Percentiles rank a stretch among this genome's conserved stretches.
These are phyloP conservation scores for Fusarium equiseti DNA, from an alignment of 2,329 filamentous ascomycete species.

Conservation along the genomic window DNA sequence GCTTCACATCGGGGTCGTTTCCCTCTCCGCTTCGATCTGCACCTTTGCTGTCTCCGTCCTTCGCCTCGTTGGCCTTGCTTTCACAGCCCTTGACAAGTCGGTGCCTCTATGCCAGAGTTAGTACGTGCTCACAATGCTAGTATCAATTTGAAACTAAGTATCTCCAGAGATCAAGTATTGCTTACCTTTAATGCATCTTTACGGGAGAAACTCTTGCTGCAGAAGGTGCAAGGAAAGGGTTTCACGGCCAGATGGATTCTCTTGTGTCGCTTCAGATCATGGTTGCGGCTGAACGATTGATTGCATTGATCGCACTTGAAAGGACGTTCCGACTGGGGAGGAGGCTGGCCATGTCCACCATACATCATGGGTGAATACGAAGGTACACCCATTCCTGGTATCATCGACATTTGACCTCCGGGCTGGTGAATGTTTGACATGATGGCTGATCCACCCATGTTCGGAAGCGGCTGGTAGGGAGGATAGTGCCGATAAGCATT, in stretches of 20 bases:
- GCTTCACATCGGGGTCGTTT: constrained; percentile 44
- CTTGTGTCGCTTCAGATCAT: constrained; percentile 96
- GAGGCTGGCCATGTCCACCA: constrained; percentile 61
- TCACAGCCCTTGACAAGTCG: constrained; percentile 74
- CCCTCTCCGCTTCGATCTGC: constrained; percentile 44
- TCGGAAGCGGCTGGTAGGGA: constrained; percentile 65
- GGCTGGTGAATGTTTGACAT: constrained; percentile 85
- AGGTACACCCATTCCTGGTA: constrained; percentile 68
- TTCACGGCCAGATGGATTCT: constrained; percentile 95
- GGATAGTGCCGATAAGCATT: constrained; percentile 63
- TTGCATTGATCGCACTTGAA: constrained; percentile 95
- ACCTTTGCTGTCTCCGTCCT: constrained; percentile 40
- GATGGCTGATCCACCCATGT: constrained; percentile 75
- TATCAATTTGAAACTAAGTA: neutral
- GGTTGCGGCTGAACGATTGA: constrained; percentile 95
- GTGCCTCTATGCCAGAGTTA: constrained; percentile 62
- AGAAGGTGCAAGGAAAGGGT: constrained; percentile 90
- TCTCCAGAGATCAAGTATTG: neutral
- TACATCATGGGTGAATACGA: constrained; percentile 74
- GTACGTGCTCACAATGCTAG: neutral
- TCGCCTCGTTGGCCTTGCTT: constrained; percentile 48
- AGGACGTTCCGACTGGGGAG: constrained; percentile 77
- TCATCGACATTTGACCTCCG: constrained; percentile 76
- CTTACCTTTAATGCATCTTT: constrained; percentile 97
- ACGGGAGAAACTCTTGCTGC: constrained; percentile 95